Base-by-base conservation (phyloP, 805 yeast species). In the Saccharomycopsis fibuligera region DNA sequence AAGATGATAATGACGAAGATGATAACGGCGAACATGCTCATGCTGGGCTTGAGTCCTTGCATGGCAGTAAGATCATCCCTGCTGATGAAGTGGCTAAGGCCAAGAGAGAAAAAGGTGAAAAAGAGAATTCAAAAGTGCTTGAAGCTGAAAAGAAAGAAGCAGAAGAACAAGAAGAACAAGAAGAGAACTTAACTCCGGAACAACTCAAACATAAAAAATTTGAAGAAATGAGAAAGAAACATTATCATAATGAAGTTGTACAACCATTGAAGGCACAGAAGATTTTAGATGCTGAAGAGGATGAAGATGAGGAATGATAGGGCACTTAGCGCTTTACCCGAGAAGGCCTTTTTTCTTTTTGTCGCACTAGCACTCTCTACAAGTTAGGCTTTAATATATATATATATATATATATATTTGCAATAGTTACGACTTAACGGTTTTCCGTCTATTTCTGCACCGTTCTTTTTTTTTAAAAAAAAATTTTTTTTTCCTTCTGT, bases 141-240 rank as follows among this genome's bases (percentile, higher is more conserved):
- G 24, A 6, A 50, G 14, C 19, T 41, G 36, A 41, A 51, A 42
- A 59, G 58, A 22, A 16, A 6, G 54, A 53, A 24, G 50, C 48
- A 22, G 56, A 42, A 2, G 60, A 54, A 14, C 61, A 56, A 8
- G 63, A 57, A 21, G 55, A 56, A 29, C 58, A 56, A 17, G n/a
- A n/a, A n/a, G n/a, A n/a, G n/a, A n/a, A n/a, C n/a, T 38, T 44
- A 19, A 24, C 38, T 30, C 38, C 36, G 9, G 62, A 58, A 19
- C 51, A 75, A 56, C 83, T 76, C 47, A 79, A 75, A 57, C 91
- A 83, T 60, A 72, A 65, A 51, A 65, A 70, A 52, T 89, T 89
- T 59, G 95, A 86, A 63, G 84, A 83, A 57, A 71, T 79, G 75
- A 77, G 96, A 60, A 87, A 86, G 60, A 68, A 75, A 50, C 96